Conservation (phyloP, 495 filamentous ascomycete genomes). For the Beverwykella pulmonaria region DNA sequence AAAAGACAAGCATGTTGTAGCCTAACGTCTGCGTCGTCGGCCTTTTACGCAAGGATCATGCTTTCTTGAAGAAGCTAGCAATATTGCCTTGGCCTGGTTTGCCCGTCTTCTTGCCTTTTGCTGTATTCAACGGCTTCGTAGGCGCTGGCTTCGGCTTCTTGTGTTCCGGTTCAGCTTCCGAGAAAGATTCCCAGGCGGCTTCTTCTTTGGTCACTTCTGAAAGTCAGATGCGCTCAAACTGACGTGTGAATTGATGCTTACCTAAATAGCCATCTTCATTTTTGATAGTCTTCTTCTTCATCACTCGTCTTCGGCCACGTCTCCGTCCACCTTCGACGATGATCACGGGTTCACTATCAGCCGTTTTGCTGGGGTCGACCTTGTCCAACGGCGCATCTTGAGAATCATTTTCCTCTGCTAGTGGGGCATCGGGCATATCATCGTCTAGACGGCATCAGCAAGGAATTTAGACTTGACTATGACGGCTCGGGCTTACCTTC, state of each 20-base stretch:
- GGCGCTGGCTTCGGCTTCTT: conserved; percentile 62
- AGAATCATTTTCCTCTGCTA: conserved; percentile 44
- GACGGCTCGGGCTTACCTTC: conserved; percentile 57
- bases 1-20: background rate
- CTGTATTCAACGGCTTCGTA: conserved; percentile 26
- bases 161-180: conserved; percentile 79
- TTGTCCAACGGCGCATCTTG: conserved; percentile 52
- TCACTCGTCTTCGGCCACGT: conserved; percentile 78
- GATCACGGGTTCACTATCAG: conserved; percentile 37
- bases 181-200: conserved; percentile 91
- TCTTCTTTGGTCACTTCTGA: conserved; percentile 85
- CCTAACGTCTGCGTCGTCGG: background rate
- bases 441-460: conserved; percentile 36
- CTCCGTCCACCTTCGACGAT: conserved; percentile 66
- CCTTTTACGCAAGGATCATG: conserved; percentile 6
- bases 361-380: conserved; percentile 43
- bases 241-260: conserved; percentile 47
- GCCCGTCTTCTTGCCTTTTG: conserved; percentile 58
- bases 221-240: conserved; percentile 26
- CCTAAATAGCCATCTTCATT: conserved; percentile 94
- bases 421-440: conserved; percentile 44
- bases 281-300: conserved; percentile 85
- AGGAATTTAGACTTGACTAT: background rate
- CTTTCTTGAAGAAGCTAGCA: conserved; percentile 37
- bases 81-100: conserved; percentile 31